Percentiles rank a stretch among this genome's conserved stretches.
Evolutionary conservation across 345 rosid genomes (phyloP).

Genomic region (Euphorbia tirucalli): DNA sequence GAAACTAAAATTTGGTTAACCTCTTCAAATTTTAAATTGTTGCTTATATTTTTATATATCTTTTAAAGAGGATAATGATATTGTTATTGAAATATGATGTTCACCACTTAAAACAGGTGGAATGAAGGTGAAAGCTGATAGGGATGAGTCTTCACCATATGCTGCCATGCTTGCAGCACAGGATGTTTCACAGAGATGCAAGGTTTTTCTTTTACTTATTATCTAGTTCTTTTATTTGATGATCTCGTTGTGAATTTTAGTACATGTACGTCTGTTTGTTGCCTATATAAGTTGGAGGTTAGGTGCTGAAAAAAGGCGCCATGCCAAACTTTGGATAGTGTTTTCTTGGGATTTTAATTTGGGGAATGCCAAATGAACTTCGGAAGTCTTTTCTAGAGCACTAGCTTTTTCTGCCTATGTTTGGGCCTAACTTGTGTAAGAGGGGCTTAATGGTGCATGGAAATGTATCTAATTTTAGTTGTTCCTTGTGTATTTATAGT

Average conservation of each 20-base stretch:
- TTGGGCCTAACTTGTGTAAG: not conserved
- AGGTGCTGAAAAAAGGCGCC: not conserved
- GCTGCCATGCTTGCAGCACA: slow-evolving; percentile 96
- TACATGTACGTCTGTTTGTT: not conserved
- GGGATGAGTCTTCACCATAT: slow-evolving; percentile 88
- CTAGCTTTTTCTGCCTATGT: not conserved
- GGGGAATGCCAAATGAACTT: not conserved
- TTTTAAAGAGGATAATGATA: not conserved
- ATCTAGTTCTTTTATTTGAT: not conserved
- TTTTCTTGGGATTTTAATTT: not conserved
- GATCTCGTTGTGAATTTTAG: not conserved
- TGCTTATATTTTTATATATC: not conserved
- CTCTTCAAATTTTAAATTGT: not conserved
- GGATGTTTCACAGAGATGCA: slow-evolving; percentile 76
- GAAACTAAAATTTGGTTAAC: not conserved
- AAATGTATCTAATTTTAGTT: not conserved
- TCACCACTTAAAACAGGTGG: slow-evolving; percentile 47
- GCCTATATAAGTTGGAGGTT: not conserved
- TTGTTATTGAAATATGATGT: not conserved
- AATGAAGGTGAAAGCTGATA: slow-evolving; percentile 91
- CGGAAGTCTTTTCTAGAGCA: not conserved
- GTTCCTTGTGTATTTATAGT: not conserved
- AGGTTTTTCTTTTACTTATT: slow-evolving; percentile 31
- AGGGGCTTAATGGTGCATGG: not conserved
- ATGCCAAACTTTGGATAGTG: too few relatives aligned